These are phyloP conservation scores for Dujonia santamariae DNA, from an alignment of 1,139 yeast species.

Conservation along the genomic window DNA sequence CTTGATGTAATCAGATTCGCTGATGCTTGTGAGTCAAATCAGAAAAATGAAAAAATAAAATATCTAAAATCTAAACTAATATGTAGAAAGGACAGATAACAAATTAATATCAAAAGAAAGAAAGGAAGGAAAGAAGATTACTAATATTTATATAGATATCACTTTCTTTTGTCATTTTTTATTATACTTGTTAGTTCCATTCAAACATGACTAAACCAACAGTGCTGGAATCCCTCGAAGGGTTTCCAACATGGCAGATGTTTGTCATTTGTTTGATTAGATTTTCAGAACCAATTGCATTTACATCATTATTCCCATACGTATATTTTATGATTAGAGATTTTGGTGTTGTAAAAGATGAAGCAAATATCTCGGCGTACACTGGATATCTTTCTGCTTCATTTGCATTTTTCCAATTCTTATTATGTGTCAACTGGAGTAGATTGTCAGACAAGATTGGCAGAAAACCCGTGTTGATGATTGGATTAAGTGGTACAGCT, in stretches of 20 bases:
- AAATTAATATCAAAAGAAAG: too few relatives aligned
- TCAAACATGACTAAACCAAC: constrained; percentile 2
- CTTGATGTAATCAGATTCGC: too few relatives aligned
- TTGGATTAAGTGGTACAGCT: constrained; percentile 52
- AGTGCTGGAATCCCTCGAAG: constrained; percentile 15
- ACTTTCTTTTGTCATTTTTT: not conserved
- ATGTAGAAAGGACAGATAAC: too few relatives aligned
- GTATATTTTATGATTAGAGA: constrained; percentile 62
- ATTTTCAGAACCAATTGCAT: constrained; percentile 60
- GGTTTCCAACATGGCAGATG: constrained; percentile 53
- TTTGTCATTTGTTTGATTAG: constrained; percentile 43
- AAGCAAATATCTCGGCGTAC: constrained; percentile 52
- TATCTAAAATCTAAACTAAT: too few relatives aligned
- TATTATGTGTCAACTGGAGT: constrained; percentile 62
- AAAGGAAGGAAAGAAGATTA: too few relatives aligned
- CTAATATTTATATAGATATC: not conserved
- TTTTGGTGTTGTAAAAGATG: constrained; percentile 49
- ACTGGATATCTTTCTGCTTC: constrained; percentile 58
- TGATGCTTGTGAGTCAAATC: too few relatives aligned
- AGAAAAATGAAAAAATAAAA: too few relatives aligned
- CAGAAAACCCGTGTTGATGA: constrained; percentile 52
- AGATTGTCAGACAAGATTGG: constrained; percentile 52
- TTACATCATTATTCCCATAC: constrained; percentile 63
- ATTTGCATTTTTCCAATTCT: constrained; percentile 53
- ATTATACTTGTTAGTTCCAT: too few relatives aligned